A percentile compares a stretch with the other conserved stretches of the same genome.
Conservation (phyloP, 495 filamentous ascomycete species). For the Bombardia bombarda region DNA sequence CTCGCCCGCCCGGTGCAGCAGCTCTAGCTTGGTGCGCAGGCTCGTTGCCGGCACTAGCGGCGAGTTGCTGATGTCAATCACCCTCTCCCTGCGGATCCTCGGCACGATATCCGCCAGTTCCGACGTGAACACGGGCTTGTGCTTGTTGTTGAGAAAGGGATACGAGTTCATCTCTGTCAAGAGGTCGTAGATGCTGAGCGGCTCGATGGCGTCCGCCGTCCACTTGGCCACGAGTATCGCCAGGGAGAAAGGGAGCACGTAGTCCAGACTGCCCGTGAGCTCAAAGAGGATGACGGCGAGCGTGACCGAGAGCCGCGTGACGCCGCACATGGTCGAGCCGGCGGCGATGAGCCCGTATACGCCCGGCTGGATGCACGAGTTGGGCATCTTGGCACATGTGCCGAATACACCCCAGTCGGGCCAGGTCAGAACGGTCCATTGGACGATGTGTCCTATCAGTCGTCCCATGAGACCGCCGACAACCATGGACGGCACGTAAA, state of each 20-base stretch:
- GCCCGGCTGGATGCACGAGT: constrained; percentile 87
- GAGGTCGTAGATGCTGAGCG: constrained; percentile 90
- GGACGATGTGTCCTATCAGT: constrained; percentile 76
- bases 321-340: constrained; percentile 95
- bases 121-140: constrained; percentile 78
- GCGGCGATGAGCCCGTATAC: constrained; percentile 94
- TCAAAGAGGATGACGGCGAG: constrained; percentile 95
- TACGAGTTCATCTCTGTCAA: constrained; percentile 96
- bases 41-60: constrained; percentile 65
- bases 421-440: constrained; percentile 70
- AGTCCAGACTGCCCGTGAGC: constrained; percentile 86
- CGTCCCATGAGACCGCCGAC: constrained; percentile 91
- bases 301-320: constrained; percentile 88
- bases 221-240: constrained; percentile 92
- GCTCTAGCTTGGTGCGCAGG: constrained; percentile 71
- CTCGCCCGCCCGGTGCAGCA: constrained; percentile 78
- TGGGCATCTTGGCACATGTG: constrained; percentile 57
- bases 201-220: constrained; percentile 94
- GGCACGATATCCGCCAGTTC: constrained; percentile 81
- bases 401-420: constrained; percentile 66
- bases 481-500: constrained; percentile 98
- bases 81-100: constrained; percentile 58
- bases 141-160: constrained; percentile 90
- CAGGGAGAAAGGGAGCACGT: constrained; percentile 90
- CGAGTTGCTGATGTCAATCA: constrained; percentile 82